Evolutionary conservation across 305 asterid genomes (phyloP).

Genomic region (Fraxinus greggii): DNA sequence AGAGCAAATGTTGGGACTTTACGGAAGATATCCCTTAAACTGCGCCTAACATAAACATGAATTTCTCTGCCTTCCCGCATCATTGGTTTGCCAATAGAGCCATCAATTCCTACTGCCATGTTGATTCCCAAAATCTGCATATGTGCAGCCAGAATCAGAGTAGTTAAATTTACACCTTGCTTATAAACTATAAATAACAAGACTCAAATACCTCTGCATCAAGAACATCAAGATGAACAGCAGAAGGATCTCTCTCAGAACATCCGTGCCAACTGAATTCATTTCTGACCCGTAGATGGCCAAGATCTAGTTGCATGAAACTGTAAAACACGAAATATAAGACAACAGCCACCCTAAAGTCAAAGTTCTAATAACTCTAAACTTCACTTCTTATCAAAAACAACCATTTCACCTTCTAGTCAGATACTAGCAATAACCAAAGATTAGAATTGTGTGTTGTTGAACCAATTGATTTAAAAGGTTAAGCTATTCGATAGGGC

Average conservation of each 20-base stretch:
- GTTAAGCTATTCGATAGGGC: background rate
- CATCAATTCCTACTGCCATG: constrained; percentile 87
- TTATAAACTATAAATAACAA: constrained; percentile 13
- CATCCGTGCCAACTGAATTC: constrained; percentile 83
- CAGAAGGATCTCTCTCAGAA: constrained; percentile 82
- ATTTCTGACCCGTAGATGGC: constrained; percentile 78
- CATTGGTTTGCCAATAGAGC: constrained; percentile 81
- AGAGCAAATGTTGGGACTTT: constrained; percentile 83
- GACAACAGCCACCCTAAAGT: constrained; percentile 16
- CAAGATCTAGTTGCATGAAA: constrained; percentile 99
- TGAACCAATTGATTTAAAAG: background rate
- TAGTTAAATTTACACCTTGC: constrained; percentile 11
- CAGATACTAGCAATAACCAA: background rate
- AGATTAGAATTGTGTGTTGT: background rate
- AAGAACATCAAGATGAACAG: constrained; percentile 97
- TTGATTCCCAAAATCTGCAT: constrained; percentile 86
- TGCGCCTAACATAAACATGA: constrained; percentile 82
- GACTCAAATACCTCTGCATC: constrained; percentile 73
- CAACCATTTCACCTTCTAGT: constrained; percentile 6
- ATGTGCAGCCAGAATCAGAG: constrained; percentile 29
- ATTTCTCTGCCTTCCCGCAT: constrained; percentile 90
- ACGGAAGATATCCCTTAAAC: constrained; percentile 91
- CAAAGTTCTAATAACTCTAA: background rate
- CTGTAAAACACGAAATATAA: constrained; percentile 45
- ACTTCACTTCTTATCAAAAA: constrained; percentile 3